Base-by-base conservation (phyloP, 345 rosid species). In the Clarkia xantiana region DNA sequence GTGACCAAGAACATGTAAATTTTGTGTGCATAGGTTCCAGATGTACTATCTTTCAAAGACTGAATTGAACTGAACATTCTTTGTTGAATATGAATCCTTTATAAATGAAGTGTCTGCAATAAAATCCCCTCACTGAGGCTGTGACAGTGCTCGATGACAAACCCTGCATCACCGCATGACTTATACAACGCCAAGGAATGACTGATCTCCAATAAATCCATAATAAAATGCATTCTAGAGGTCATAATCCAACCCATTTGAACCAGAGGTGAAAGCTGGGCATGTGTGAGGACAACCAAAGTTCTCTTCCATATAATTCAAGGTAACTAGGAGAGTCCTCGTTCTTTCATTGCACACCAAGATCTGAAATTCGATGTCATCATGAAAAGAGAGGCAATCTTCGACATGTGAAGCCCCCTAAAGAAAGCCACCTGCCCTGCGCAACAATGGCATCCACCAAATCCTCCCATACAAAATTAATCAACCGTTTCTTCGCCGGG, bases 361-460 rank as follows among this genome's bases (percentile, higher is more conserved):
- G 44, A 46, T 29, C 36, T 10, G 36, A 29, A 29, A 29, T 5
- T 29, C 36, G 36, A 29, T 5, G 7, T 29, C 36, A 29, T 29
- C 36, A 29, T 29, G 36, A 14, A 22, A 11, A 49, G 4, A 3
- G 10, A 4, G 12, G 16, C 9, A 61, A 12, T 62, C 56, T 41
- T 54, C 63, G 42, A 66, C 71, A 57, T 81, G 86, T 59, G 57
- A 65, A 62, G 77, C 86, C 97, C 40, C 96, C 97, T 61, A 73
- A 66, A 12, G 94, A 71, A 43, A 90, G 82, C 97, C 97, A 86
- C 1, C 97, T 91, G 50, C 95, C 84, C 55, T 70, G 76, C 42
- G 58, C 64, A 40, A 62, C 44, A 41, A 90, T 77, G 53, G 69
- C 75, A 61, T 75, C 81, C 18, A 68, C 91, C 64, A 85, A 79